Conservation (phyloP, 306 rosid species). For the Quercus variabilis region DNA sequence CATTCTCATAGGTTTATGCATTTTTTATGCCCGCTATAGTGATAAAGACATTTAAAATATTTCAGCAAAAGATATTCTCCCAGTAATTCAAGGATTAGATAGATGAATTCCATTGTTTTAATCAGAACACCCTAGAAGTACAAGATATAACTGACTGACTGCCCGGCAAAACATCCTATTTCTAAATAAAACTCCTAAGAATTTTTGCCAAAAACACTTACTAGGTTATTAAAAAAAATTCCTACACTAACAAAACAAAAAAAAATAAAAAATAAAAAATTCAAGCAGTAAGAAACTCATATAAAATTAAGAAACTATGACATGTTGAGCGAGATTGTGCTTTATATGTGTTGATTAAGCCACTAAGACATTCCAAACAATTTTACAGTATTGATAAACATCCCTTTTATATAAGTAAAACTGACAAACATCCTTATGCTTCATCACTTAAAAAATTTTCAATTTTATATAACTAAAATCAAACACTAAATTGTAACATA, state of each 20-base stretch:
- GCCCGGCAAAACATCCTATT: neutral
- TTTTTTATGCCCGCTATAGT: neutral
- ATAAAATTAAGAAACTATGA: neutral
- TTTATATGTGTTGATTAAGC: no score
- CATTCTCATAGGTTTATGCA: neutral
- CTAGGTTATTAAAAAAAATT: neutral
- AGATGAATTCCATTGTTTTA: neutral
- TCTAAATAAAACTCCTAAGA: neutral
- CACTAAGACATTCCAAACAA: neutral
- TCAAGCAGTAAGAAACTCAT: neutral
- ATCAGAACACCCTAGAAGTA: neutral
- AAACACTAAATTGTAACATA: neutral
- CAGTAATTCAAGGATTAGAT: neutral
- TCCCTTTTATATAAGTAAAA: neutral
- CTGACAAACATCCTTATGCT: neutral
- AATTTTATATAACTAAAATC: neutral
- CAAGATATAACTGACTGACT: neutral
- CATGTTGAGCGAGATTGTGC: neutral
- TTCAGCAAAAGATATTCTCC: neutral
- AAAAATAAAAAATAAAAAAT: neutral
- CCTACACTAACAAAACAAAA: neutral
- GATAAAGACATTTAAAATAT: neutral
- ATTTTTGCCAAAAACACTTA: neutral
- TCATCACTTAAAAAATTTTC: neutral
- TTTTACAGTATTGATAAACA: neutral